Base-by-base conservation (phyloP, 2,329 filamentous ascomycete species). In the Alternaria ethzedia region DNA sequence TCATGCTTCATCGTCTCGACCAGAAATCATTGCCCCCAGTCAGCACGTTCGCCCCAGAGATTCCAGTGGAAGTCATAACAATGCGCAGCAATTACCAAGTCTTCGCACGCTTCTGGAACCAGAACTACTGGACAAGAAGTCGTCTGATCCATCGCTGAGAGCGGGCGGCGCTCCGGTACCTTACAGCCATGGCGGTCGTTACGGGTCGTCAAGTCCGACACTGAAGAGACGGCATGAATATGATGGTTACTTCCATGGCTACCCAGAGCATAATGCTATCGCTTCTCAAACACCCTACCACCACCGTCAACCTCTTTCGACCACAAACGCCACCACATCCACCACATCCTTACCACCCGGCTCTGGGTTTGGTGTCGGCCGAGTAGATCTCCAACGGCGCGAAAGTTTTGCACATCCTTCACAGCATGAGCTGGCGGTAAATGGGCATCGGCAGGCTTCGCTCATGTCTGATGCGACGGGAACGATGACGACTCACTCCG, bases 31-130 rank as follows among this genome's bases (percentile, higher is more conserved):
- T 25, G 63, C 65, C 26, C 59, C 71, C 61, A 64, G 56, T 52
- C 75, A 78, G 49, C 70, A 73, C 54, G 65, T 67, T 63, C 75
- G 65, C 52, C 64, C 72, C 51, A 63, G 68, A 68, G 71, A 78
- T 64, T 57, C 65, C 46, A 71, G 69, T 46, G 70, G 69, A 59
- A 70, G 45, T 49, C 73, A 74, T 57, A 72, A 58, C 65, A 74
- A 73, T 72, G 70, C 73, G 62, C 75, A 74, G 61, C 75, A 79
- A 67, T 65, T 80, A 57, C 78, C 78, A 26, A 79, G 78, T 55
- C 72, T 80, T 41, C 77, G 78, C 59, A 79, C 77, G 28, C 75
- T 80, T 54, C 68, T 80, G 45, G 74, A 79, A 63, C 77, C 78
- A 51, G 70, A 77, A 57, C 64, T 79, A 54, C 74, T 80, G 55